Evolutionary conservation across 2,329 filamentous ascomycete genomes (phyloP), one percentile per base, ranked within the genome.

Genomic region (Fusarium heterosporum): DNA sequence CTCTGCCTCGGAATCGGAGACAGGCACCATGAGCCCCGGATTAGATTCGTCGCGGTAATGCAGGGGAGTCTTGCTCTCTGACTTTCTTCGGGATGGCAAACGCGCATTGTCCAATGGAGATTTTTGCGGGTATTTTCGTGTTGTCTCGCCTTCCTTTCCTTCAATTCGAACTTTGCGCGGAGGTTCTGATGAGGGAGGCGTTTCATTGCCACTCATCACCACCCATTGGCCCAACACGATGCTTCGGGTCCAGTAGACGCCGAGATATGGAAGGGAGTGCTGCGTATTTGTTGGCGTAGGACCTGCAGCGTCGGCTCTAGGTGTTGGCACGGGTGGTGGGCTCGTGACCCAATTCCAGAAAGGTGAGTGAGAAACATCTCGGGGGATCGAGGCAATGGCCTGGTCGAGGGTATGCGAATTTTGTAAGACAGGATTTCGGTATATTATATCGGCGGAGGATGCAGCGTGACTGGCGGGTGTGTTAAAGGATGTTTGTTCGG

Each of bases 301-400:
- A 1, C 55, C 42, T 17, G 58, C 38, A 41, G 48, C 17, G 17
- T 62, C 47, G n/a, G 25, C 36, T 29, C 59, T 53, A 36, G 59
- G 51, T 17, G 39, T 55, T 17, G 55, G 39, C 14, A 50, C 29
- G 11, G 66, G 42, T 16, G 60, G 68, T 17, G 65, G 64, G 51
- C 61, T 73, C 8, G 68, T 75, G 36, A 80, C 74, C 80, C 80
- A 82, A 38, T 74, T 71, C 80, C 79, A 80, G 47, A 82, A 81
- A 5, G 70, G 71, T 12, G 72, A 73, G 46, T 79, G 72, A 12
- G 63, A 64, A 25, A 69, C 73, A 64, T 75, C 72, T 43, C 72
- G 60, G 14, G 73, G 72, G 16, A 77, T 64, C 14, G 75, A 71
- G 62, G 70, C 45, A 32, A 80, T 66, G 10, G 72, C 73, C 14